Base-by-base conservation (phyloP, 179 eudicot genomes). In the Actinidia chinensis region DNA sequence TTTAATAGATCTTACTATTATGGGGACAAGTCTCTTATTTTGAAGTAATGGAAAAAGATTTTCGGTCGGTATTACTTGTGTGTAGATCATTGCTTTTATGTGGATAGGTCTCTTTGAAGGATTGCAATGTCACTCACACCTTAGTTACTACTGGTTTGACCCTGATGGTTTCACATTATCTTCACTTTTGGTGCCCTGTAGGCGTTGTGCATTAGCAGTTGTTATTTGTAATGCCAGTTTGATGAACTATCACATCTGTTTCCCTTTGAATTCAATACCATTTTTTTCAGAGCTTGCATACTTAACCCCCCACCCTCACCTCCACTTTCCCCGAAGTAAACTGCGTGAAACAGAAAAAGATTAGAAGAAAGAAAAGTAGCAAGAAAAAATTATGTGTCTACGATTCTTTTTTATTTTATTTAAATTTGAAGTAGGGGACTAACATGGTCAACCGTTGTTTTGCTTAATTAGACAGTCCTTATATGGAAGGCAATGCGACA, bases 401-500 rank as follows among this genome's bases (percentile, higher is more conserved):
- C n/a, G 4, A 51, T 70, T 50, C 25, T 50, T 48, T 18, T 3
- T 43, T 48, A n/a, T n/a, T n/a, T n/a, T n/a, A n/a, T n/a, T n/a
- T n/a, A n/a, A n/a, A n/a, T n/a, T 65, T 42, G 8, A 18, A 47
- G 58, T 51, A 56, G 72, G 18, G 73, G 74, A 4, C 81, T 68
- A 10, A 80, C 36, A 70, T 83, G 40, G n/a, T 73, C 23, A 42
- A 43, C 11, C 56, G 66, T 71, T 47, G 13, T 69, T 79, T 82
- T 83, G 51, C 73, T 80, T 77, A 81, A 77, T 48, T 78, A 85
- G 92, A 73, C 78, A 13, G 55, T 76, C 13, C 64, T 78, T 10
- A 17, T 64, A 22, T 77, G 74, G 89, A 80, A 79, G 90, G 86
- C 81, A 83, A 78, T 60, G 93, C 83, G 65, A 86, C 89, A 52